Conservation (phyloP, 2,329 filamentous ascomycete species). For the Diaporthe ampelina region DNA sequence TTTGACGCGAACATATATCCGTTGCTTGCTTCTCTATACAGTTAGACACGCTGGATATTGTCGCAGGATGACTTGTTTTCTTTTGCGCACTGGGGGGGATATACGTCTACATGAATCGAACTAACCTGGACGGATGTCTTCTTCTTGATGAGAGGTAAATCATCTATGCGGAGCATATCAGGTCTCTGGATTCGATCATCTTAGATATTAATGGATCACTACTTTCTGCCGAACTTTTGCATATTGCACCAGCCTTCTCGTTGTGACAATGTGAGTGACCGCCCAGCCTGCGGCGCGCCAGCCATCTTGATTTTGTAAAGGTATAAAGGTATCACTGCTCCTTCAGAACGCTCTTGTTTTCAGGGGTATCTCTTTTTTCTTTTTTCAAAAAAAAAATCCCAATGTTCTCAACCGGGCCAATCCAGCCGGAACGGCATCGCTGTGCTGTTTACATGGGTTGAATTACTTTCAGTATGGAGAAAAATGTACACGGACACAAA, state of each 20-base stretch:
- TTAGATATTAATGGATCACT: slow-evolving; percentile 31
- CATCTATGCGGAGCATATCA: not conserved
- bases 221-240: slow-evolving; percentile 13
- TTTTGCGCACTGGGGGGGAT: slow-evolving; percentile 6
- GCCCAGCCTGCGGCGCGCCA: slow-evolving; percentile 22
- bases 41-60: slow-evolving; percentile 9
- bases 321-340: not conserved
- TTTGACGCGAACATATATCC: slow-evolving; percentile 19
- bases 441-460: not conserved
- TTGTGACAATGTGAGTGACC: slow-evolving; percentile 1
- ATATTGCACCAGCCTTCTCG: not conserved
- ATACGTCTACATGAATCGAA: slow-evolving; percentile 16
- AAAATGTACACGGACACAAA: not conserved
- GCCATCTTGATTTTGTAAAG: not conserved
- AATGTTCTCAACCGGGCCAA: not conserved
- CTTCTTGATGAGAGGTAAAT: not conserved
- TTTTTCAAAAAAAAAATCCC: too few species aligned
- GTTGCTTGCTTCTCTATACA: not conserved
- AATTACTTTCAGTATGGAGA: not conserved
- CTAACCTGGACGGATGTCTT: not conserved
- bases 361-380: slow-evolving; percentile 16
- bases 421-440: slow-evolving; percentile 3
- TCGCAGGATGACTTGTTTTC: not conserved
- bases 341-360: slow-evolving; percentile 24
- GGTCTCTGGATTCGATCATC: slow-evolving; percentile 9